Conservation (phyloP, 495 filamentous ascomycete species). For the Aspergillus conjunctus region DNA sequence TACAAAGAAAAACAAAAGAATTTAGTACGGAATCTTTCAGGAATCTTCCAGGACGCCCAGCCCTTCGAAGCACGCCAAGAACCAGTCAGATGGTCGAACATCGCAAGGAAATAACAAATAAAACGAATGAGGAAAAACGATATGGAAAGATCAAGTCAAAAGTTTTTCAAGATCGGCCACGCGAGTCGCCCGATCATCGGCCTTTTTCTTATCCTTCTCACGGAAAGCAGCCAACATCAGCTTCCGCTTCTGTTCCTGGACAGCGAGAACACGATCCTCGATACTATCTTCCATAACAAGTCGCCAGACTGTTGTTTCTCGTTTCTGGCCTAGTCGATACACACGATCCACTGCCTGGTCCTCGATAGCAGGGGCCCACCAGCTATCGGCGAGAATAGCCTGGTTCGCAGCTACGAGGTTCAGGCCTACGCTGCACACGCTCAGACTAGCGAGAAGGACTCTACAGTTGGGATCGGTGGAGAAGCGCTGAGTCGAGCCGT, state of each 20-base stretch:
- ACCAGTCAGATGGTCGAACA: no score
- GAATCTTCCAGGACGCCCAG: no score
- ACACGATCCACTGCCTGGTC: conserved; percentile 93
- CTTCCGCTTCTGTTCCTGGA: conserved; percentile 80
- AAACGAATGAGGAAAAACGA: conserved; percentile 10
- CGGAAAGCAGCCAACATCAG: conserved; percentile 77
- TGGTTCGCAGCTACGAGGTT: conserved; percentile 90
- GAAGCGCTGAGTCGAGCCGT: conserved; percentile 67
- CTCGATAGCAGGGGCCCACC: conserved; percentile 95
- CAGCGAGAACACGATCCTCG: conserved; percentile 81
- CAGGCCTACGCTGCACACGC: conserved; percentile 82
- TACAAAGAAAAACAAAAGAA: no score
- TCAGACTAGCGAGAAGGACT: conserved; percentile 80
- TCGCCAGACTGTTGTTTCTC: conserved; percentile 76
- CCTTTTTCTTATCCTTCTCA: conserved; percentile 57
- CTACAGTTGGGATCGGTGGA: conserved; percentile 68
- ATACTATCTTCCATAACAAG: conserved; percentile 81
- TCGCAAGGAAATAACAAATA: conserved; percentile 5
- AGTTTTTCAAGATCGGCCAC: conserved; percentile 63
- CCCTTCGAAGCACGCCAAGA: no score
- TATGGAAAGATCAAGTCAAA: conserved; percentile 31
- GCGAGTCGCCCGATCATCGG: conserved; percentile 50
- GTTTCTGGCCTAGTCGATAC: conserved; percentile 81
- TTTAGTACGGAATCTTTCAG: no score
- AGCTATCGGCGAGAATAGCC: conserved; percentile 80